Percentiles rank a stretch among this genome's conserved stretches.
phyloP scores from a whole-genome alignment of 23 red algal genomes.

The Pyropia yezoensis region DNA sequence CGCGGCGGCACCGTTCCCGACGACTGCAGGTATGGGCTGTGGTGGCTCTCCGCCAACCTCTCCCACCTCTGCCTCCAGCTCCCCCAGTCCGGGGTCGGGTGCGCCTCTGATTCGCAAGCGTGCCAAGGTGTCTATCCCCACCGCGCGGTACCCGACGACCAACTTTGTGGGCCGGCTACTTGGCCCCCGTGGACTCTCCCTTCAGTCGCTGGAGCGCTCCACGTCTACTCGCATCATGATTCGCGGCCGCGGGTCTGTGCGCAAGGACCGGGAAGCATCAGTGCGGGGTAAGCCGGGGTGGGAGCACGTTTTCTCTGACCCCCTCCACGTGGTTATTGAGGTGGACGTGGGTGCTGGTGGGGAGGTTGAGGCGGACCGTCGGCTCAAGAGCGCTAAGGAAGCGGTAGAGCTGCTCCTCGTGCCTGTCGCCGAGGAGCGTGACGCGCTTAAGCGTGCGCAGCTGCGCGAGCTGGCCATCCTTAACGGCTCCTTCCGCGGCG shows the following conservation, averaged over 20 bases:
- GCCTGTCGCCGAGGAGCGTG: constrained; percentile 68
- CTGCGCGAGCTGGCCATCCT: constrained; percentile 71
- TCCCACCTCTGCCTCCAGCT: too few species aligned
- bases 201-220: constrained; percentile 62
- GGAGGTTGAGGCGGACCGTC: constrained; percentile 22
- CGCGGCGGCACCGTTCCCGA: too few species aligned
- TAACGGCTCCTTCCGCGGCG: constrained; percentile 18
- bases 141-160: constrained; percentile 60
- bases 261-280: constrained; percentile 76
- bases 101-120: constrained; percentile 25
- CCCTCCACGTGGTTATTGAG: constrained; percentile 71
- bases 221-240: constrained; percentile 79
- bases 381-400: constrained; percentile 37
- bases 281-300: constrained; percentile 78
- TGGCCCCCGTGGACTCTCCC: constrained; percentile 60
- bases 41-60: too few species aligned
- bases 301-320: constrained; percentile 77
- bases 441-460: constrained; percentile 56
- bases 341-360: constrained; percentile 38
- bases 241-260: constrained; percentile 54
- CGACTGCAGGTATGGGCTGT: too few species aligned
- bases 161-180: constrained; percentile 83
- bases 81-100: too few species aligned
- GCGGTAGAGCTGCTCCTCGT: constrained; percentile 59
- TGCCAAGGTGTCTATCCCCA: constrained; percentile 37